phyloP scores from a whole-genome alignment of 345 rosid genomes.

The Citrus unshiu region DNA sequence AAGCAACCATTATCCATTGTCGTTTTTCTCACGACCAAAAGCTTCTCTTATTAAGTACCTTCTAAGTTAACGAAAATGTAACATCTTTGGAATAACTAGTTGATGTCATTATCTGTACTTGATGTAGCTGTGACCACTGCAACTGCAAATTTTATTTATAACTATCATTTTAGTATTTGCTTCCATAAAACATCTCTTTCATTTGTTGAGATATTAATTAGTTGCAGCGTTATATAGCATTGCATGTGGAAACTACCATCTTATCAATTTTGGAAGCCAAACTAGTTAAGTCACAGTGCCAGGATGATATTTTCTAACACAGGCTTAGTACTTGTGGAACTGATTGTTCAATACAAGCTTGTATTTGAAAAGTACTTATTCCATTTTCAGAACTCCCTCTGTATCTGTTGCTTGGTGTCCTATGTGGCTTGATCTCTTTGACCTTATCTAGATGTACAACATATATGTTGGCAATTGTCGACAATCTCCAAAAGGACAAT shows the following conservation, averaged over 20 bases:
- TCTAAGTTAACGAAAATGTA: neutral
- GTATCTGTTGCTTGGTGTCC: conserved; percentile 75
- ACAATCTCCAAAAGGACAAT: conserved; percentile 50
- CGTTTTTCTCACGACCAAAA: neutral
- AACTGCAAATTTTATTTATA: neutral
- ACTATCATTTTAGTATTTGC: neutral
- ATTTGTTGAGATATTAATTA: neutral
- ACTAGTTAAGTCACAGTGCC: neutral
- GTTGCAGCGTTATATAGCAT: neutral
- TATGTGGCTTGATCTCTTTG: conserved; percentile 78
- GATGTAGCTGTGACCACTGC: neutral
- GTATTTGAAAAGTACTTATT: conserved; percentile 5
- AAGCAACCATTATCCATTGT: neutral
- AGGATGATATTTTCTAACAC: neutral
- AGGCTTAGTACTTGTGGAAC: neutral
- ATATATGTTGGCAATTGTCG: conserved; percentile 44
- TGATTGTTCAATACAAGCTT: neutral
- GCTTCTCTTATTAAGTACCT: neutral
- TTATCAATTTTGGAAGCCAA: neutral
- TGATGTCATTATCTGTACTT: neutral
- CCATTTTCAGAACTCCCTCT: conserved; percentile 78
- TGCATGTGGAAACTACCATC: neutral
- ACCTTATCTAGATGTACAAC: conserved; percentile 76
- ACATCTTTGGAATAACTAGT: neutral
- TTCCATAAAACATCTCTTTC: neutral